Percentiles rank a stretch among this genome's conserved stretches.
Conservation (phyloP, 2,329 filamentous ascomycete genomes). For the Colletotrichum higginsianum region DNA sequence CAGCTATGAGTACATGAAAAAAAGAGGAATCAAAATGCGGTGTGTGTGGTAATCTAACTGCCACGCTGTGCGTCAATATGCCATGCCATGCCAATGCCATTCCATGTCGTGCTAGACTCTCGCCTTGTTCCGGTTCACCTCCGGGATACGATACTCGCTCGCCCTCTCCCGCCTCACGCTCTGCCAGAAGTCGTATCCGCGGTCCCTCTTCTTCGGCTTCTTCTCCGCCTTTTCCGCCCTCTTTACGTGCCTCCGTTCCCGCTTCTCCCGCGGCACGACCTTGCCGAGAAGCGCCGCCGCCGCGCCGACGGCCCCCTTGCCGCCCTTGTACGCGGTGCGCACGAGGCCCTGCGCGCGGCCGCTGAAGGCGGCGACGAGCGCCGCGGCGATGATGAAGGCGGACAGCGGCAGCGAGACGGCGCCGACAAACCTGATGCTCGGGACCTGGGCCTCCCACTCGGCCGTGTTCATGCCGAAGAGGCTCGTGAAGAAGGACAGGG, state of each 20-base stretch:
- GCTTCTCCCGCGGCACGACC: constrained; percentile 25
- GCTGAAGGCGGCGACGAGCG: constrained; percentile 71
- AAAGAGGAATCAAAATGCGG: not conserved
- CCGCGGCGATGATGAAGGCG: constrained; percentile 62
- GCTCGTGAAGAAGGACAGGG: constrained; percentile 75
- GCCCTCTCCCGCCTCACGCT: constrained; percentile 57
- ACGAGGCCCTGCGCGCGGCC: constrained; percentile 56
- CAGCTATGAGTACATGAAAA: too few species aligned
- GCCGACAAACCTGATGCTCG: constrained; percentile 62
- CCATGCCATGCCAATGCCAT: too few species aligned
- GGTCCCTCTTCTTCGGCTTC: constrained; percentile 46
- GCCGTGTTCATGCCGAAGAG: constrained; percentile 76
- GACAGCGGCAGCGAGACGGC: constrained; percentile 65
- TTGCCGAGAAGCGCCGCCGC: constrained; percentile 10
- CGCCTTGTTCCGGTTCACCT: constrained; percentile 52
- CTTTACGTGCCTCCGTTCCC: constrained; percentile 40
- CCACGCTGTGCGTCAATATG: too few species aligned
- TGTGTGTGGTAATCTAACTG: not conserved
- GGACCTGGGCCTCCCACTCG: constrained; percentile 70
- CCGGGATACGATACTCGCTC: constrained; percentile 56
- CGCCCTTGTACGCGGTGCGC: constrained; percentile 44
- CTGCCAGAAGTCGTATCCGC: constrained; percentile 60
- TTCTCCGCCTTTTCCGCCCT: constrained; percentile 29
- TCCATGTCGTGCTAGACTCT: not conserved
- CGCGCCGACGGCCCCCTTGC: not conserved